Evolutionary conservation across 768 basidiomycete species (phyloP).

Genomic region (Mycena indigotica): DNA sequence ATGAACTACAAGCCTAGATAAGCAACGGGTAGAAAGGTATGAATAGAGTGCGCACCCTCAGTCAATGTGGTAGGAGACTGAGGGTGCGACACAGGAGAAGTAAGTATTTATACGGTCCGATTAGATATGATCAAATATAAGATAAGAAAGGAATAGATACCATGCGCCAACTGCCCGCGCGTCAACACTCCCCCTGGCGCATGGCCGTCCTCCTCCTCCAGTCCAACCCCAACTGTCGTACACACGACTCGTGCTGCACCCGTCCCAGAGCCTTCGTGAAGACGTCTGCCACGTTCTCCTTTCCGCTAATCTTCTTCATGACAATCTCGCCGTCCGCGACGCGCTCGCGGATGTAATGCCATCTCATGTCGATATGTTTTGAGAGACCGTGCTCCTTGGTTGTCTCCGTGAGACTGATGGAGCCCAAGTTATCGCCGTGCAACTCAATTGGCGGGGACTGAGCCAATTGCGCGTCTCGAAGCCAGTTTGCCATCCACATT

Average conservation of each 20-base stretch:
- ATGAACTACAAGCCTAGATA: not conserved
- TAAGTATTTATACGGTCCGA: not conserved
- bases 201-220: slow-evolving; percentile 3
- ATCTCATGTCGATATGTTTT: slow-evolving; percentile 21
- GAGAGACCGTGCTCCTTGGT: slow-evolving; percentile 7
- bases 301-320: slow-evolving; percentile 15
- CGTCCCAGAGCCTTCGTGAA: slow-evolving; percentile 32
- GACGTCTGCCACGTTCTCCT: slow-evolving; percentile 30
- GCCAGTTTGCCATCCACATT: slow-evolving; percentile 23
- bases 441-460: slow-evolving; percentile 3
- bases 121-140: not conserved
- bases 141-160: not conserved
- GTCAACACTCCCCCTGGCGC: slow-evolving; percentile 16
- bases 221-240: not conserved
- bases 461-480: slow-evolving; percentile 10
- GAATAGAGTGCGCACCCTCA: slow-evolving; percentile 6
- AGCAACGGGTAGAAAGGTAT: not conserved
- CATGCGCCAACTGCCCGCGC: not conserved
- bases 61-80: slow-evolving; percentile 7
- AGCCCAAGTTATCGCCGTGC: slow-evolving; percentile 32
- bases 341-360: slow-evolving; percentile 18
- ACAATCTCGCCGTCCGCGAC: slow-evolving; percentile 7
- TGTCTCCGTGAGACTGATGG: slow-evolving; percentile 21
- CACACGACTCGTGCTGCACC: not conserved
- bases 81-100: not conserved